phyloP scores from a whole-genome alignment of 1,284 basidiomycete genomes.

The Cryptococcus neoformans region DNA sequence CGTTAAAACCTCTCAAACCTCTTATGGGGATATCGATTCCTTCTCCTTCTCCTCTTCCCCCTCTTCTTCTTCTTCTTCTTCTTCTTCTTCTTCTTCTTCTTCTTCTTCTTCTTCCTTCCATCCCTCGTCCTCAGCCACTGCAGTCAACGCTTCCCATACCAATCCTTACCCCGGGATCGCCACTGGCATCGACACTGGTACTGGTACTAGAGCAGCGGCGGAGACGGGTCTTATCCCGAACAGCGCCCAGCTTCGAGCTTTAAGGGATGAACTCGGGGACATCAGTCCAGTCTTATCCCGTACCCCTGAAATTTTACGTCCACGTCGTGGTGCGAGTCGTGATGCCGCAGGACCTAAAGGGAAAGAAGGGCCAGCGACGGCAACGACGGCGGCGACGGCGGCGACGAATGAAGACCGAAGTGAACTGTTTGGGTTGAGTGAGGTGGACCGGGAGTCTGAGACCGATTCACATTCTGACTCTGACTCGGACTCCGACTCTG shows the following conservation, averaged over 20 bases:
- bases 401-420: neutral
- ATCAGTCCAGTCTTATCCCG: too few species aligned
- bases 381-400: too few species aligned
- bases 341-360: too few species aligned
- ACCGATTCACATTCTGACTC: neutral
- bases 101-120: too few species aligned
- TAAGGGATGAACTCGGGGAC: too few species aligned
- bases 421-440: neutral
- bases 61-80: too few species aligned
- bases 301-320: too few species aligned
- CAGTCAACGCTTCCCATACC: neutral
- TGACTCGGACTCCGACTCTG: slow-evolving; percentile 1
- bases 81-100: too few species aligned
- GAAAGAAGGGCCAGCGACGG: too few species aligned
- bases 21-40: neutral
- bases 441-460: neutral
- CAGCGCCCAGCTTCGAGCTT: too few species aligned
- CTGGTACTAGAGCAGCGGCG: neutral
- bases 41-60: neutral
- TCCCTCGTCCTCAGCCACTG: too few species aligned
- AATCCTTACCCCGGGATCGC: neutral
- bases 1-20: neutral
- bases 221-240: neutral
- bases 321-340: too few species aligned
- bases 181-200: neutral